phyloP scores from a whole-genome alignment of 805 yeast genomes.

The Wickerhamiella australiensis region DNA sequence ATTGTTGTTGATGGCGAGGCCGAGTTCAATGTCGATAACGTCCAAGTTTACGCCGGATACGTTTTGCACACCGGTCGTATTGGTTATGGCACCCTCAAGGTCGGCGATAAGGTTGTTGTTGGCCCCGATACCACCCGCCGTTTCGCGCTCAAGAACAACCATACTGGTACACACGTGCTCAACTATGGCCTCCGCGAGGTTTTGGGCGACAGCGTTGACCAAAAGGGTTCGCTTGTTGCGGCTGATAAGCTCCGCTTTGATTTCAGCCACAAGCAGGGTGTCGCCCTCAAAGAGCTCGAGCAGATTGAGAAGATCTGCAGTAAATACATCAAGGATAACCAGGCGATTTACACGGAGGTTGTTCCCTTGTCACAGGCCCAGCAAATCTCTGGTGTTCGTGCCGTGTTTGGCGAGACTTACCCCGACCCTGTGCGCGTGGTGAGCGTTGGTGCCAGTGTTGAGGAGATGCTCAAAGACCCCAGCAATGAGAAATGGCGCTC shows the following conservation, averaged over 20 bases:
- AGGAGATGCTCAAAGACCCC: slow-evolving; percentile 64
- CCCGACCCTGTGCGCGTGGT: slow-evolving; percentile 99
- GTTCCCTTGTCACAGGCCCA: slow-evolving; percentile 65
- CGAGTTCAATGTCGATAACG: slow-evolving; percentile 84
- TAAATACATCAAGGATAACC: slow-evolving; percentile 56
- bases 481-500: slow-evolving; percentile 60
- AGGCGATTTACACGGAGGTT: slow-evolving; percentile 68
- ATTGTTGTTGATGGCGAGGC: slow-evolving; percentile 76
- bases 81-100: slow-evolving; percentile 59
- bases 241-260: slow-evolving; percentile 93
- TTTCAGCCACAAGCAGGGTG: slow-evolving; percentile 83
- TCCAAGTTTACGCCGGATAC: slow-evolving; percentile 86
- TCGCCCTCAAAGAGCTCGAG: slow-evolving; percentile 56
- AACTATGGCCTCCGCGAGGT: slow-evolving; percentile 80
- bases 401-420: slow-evolving; percentile 96
- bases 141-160: slow-evolving; percentile 94
- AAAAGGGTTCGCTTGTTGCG: slow-evolving; percentile 92
- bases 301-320: slow-evolving; percentile 67
- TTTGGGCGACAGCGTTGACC: slow-evolving; percentile 80
- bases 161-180: slow-evolving; percentile 93
- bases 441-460: slow-evolving; percentile 84
- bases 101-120: slow-evolving; percentile 65
- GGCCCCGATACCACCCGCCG: slow-evolving; percentile 87
- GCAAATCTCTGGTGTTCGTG: slow-evolving; percentile 75
- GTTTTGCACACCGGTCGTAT: slow-evolving; percentile 88